These are phyloP conservation scores for Begonia masoniana DNA, from an alignment of 306 rosid species.

Conservation along the genomic window DNA sequence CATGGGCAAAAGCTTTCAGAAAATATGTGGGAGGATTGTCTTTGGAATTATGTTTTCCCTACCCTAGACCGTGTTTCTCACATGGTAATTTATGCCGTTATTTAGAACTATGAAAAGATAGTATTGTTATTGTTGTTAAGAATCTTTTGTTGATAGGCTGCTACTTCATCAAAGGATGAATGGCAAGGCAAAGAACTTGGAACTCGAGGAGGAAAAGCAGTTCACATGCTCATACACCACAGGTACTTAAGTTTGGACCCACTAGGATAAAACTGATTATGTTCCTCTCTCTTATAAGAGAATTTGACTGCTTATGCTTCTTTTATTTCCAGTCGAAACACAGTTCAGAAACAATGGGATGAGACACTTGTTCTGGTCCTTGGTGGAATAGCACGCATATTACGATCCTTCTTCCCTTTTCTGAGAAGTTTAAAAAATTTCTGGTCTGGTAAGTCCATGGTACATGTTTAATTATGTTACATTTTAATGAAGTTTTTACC, in stretches of 20 bases:
- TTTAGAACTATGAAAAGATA: background rate
- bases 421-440: slow-evolving; percentile 64
- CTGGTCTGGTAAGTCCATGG: slow-evolving; percentile 62
- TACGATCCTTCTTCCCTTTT: slow-evolving; percentile 82
- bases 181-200: slow-evolving; percentile 98
- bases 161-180: slow-evolving; percentile 93
- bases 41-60: slow-evolving; percentile 92
- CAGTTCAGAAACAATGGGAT: slow-evolving; percentile 99
- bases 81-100: slow-evolving; percentile 54
- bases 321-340: slow-evolving; percentile 77
- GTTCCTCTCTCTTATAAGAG: background rate
- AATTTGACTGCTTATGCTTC: slow-evolving; percentile 5
- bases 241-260: slow-evolving; percentile 37
- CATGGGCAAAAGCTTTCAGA: slow-evolving; percentile 86
- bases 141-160: slow-evolving; percentile 47
- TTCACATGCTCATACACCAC: slow-evolving; percentile 98
- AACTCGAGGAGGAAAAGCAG: slow-evolving; percentile 95
- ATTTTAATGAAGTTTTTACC: slow-evolving; percentile 3
- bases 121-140: slow-evolving; percentile 1
- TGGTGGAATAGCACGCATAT: slow-evolving; percentile 84
- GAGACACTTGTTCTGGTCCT: slow-evolving; percentile 88
- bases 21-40: slow-evolving; percentile 93
- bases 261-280: background rate
- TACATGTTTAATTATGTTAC: slow-evolving; percentile 12
- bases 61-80: slow-evolving; percentile 79